These are phyloP conservation scores for Leccinellum rugosiceps DNA, from an alignment of 768 basidiomycete genomes.

Conservation along the genomic window DNA sequence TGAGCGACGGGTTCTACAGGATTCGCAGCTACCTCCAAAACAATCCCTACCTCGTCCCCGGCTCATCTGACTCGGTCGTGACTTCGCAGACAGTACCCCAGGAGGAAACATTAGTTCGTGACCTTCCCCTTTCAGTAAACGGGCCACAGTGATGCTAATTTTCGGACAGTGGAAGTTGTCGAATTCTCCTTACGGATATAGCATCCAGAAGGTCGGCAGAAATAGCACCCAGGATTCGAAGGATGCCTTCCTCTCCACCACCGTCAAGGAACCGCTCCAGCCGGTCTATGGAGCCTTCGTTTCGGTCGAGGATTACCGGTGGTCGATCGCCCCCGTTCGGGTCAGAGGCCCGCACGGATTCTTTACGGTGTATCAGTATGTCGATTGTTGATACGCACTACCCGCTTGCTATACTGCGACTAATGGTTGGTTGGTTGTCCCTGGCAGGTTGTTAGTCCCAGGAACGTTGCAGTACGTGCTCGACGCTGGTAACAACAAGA, in stretches of 20 bases:
- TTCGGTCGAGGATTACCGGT: not conserved
- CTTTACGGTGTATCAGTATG: not conserved
- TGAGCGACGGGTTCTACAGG: not conserved
- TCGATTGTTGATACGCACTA: not conserved
- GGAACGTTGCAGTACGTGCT: not conserved
- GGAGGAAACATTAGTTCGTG: not conserved
- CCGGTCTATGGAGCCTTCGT: not conserved
- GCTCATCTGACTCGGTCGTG: not conserved
- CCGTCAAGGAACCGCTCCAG: not conserved
- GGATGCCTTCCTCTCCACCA: not conserved
- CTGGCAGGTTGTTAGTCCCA: not conserved
- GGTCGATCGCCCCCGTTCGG: slow-evolving; percentile 1
- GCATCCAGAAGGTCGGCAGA: not conserved
- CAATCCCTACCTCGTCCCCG: not conserved
- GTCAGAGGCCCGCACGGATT: not conserved
- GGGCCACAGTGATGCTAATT: not conserved
- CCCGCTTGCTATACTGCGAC: too few species aligned
- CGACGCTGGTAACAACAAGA: not conserved
- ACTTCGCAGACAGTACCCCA: not conserved
- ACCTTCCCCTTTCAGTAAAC: too few species aligned
- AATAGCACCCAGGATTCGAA: too few species aligned
- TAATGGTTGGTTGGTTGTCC: not conserved
- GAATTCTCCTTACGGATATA: not conserved
- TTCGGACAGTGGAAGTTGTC: not conserved
- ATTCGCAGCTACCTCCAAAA: not conserved